These are phyloP conservation scores for Yarrowia deformans DNA, from an alignment of 805 yeast species.

Conservation along the genomic window DNA sequence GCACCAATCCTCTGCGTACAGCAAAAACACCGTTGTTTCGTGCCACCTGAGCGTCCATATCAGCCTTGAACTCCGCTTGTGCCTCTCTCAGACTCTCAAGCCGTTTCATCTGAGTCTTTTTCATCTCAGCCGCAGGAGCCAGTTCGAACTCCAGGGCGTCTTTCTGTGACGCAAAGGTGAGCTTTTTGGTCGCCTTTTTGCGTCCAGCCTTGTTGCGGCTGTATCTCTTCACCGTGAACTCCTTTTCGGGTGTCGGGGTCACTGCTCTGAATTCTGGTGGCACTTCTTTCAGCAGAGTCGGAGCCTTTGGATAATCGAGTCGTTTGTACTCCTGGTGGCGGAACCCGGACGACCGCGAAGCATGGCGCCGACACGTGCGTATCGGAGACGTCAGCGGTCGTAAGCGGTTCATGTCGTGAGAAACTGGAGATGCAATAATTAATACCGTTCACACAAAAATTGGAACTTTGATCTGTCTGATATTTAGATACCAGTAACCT, in stretches of 20 bases:
- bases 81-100: background rate
- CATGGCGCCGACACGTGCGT: background rate
- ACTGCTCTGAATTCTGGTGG: background rate
- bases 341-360: background rate
- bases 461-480: background rate
- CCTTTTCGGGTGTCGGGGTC: background rate
- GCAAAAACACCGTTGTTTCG: background rate
- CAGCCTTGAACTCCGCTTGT: background rate
- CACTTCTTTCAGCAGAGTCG: background rate
- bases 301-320: conserved; percentile 18
- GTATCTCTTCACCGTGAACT: background rate
- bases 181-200: background rate
- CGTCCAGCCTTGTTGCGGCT: background rate
- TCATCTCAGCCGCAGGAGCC: background rate
- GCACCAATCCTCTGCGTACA: background rate
- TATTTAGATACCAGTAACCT: too few species aligned
- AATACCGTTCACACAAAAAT: background rate
- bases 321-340: background rate
- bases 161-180: background rate
- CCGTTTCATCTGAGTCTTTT: background rate
- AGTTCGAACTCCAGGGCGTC: conserved; percentile 1
- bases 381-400: background rate
- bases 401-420: background rate
- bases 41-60: background rate
- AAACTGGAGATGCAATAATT: background rate